These are phyloP conservation scores for Echeveria elegans DNA, from an alignment of 164 flowering plant genomes.

Conservation along the genomic window DNA sequence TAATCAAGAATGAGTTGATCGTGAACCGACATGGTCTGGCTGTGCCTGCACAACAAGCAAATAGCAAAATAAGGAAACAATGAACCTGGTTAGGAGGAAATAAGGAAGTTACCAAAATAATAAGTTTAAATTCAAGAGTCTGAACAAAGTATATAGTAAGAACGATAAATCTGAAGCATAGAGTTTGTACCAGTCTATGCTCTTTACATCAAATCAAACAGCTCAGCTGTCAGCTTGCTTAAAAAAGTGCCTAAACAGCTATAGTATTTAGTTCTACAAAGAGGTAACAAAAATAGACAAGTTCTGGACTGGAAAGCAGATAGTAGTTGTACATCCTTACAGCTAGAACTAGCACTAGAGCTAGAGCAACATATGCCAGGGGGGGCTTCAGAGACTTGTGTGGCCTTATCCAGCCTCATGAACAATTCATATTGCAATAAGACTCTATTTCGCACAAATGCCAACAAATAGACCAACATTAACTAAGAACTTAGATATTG, in stretches of 20 bases:
- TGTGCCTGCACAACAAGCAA: not conserved
- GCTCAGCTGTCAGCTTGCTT: conserved; percentile 8
- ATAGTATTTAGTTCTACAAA: not conserved
- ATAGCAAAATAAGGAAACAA: no score
- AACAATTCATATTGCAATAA: not conserved
- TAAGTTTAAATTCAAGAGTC: no score
- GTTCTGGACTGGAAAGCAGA: no score
- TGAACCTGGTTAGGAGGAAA: not conserved
- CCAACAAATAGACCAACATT: not conserved
- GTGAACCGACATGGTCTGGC: not conserved
- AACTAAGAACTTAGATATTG: not conserved
- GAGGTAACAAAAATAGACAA: not conserved
- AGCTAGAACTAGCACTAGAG: no score
- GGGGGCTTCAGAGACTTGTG: not conserved
- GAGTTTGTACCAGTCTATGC: not conserved
- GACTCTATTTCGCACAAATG: not conserved
- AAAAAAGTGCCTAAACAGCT: not conserved
- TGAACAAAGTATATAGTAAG: no score
- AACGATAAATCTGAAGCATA: not conserved
- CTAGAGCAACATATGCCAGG: not conserved
- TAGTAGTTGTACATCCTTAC: not conserved
- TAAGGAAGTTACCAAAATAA: not conserved
- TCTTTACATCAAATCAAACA: not conserved
- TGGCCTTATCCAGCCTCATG: not conserved
- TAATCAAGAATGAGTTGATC: not conserved